Conservation (phyloP, 2,329 filamentous ascomycete genomes). For the Davidsoniella virescens region DNA sequence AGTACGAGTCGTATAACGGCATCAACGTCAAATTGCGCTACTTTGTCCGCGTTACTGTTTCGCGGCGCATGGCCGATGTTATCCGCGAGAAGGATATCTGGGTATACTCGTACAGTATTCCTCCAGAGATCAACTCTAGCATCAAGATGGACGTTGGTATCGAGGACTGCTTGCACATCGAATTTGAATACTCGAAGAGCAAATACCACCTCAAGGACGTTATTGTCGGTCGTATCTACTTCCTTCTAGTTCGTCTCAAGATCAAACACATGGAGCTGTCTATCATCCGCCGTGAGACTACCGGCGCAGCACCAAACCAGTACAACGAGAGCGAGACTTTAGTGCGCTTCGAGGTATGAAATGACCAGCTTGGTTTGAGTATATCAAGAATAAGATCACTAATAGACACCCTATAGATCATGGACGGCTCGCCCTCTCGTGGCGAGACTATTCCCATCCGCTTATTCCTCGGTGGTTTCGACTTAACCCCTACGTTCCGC, state of each 20-base stretch:
- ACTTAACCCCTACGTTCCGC: conserved; percentile 92
- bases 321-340: conserved; percentile 99
- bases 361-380: not conserved
- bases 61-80: conserved; percentile 91
- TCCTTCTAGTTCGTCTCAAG: conserved; percentile 89
- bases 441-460: conserved; percentile 91
- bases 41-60: conserved; percentile 93
- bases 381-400: not conserved
- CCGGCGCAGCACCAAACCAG: conserved; percentile 89
- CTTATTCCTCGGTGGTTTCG: conserved; percentile 92
- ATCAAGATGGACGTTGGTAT: conserved; percentile 99
- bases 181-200: conserved; percentile 98
- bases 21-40: conserved; percentile 99
- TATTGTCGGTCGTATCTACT: conserved; percentile 97
- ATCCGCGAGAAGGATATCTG: conserved; percentile 98
- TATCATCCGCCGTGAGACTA: conserved; percentile 93
- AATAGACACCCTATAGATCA: conserved; percentile 45
- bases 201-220: conserved; percentile 99
- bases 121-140: conserved; percentile 91
- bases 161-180: conserved; percentile 96
- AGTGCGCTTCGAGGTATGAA: conserved; percentile 73
- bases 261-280: conserved; percentile 99
- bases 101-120: conserved; percentile 98
- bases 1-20: conserved; percentile 98
- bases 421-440: conserved; percentile 96